A percentile compares a stretch with the other conserved stretches of the same genome.
Conservation (phyloP, 305 asterid species). For the Euphrasia arctica region DNA sequence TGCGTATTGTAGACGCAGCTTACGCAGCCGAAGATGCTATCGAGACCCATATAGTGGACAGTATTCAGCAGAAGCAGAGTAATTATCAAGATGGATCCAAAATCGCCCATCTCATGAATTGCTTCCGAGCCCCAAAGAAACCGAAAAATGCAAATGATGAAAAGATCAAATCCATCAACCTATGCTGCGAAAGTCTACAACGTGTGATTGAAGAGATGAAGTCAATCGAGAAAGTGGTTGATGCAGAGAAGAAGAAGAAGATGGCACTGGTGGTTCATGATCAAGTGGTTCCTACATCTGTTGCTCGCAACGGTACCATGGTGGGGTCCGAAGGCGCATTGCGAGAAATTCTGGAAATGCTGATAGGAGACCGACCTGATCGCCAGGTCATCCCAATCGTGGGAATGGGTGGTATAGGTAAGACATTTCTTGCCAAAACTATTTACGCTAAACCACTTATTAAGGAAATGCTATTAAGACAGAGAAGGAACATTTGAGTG, state of each 20-base stretch:
- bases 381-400: neutral
- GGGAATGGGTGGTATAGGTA: conserved; percentile 6
- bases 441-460: neutral
- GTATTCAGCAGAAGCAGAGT: neutral
- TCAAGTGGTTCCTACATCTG: too few relatives aligned
- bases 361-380: neutral
- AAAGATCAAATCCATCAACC: too few relatives aligned
- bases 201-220: neutral
- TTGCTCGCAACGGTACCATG: neutral
- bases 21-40: neutral
- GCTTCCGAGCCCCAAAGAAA: too few relatives aligned
- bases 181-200: too few relatives aligned
- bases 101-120: too few relatives aligned
- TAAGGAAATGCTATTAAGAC: neutral
- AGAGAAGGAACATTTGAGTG: neutral
- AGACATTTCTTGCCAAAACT: neutral
- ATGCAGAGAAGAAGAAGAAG: too few relatives aligned
- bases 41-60: neutral
- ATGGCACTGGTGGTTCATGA: too few relatives aligned
- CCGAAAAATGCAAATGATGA: too few relatives aligned
- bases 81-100: neutral
- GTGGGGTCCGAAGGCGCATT: neutral
- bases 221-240: neutral
- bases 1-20: neutral
- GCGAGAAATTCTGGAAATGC: neutral